phyloP scores from a whole-genome alignment of 352 stramenopile genomes.

The Phytophthora chlamydospora region DNA sequence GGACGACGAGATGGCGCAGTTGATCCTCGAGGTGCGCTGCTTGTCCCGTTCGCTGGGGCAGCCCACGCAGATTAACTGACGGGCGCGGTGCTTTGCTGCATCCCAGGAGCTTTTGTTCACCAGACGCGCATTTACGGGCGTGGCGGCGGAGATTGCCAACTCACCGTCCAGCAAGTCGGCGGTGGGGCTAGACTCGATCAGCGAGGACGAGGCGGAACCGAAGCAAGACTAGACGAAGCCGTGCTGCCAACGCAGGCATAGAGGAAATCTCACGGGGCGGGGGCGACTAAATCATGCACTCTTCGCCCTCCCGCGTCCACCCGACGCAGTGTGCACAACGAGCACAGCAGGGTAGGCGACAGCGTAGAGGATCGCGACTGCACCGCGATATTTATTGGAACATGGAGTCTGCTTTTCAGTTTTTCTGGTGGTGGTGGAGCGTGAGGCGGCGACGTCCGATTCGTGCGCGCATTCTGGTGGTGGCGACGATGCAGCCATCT shows the following conservation, averaged over 20 bases:
- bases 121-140: conserved; percentile 61
- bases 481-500: background rate
- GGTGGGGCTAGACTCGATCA: conserved; percentile 71
- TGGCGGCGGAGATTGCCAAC: conserved; percentile 65
- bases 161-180: conserved; percentile 64
- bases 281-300: conserved; percentile 11
- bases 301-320: background rate
- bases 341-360: conserved; percentile 10
- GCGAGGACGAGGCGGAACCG: conserved; percentile 54
- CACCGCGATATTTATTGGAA: conserved; percentile 53
- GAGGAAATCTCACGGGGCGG: conserved; percentile 14
- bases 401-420: conserved; percentile 30
- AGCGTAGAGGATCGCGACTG: conserved; percentile 33
- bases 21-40: conserved; percentile 70
- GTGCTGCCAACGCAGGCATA: conserved; percentile 23
- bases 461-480: conserved; percentile 13
- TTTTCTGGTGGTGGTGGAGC: conserved; percentile 17
- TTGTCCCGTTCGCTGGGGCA: background rate
- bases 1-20: conserved; percentile 77
- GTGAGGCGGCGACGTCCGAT: background rate
- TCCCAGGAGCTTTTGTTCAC: conserved; percentile 64
- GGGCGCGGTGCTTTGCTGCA: background rate
- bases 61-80: conserved; percentile 6
- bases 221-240: conserved; percentile 43
- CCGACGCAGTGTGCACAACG: conserved; percentile 13